Percentiles rank a stretch among this genome's conserved stretches.
These are phyloP conservation scores for Penicillium fimorum DNA, from an alignment of 495 filamentous ascomycete species.

Conservation along the genomic window DNA sequence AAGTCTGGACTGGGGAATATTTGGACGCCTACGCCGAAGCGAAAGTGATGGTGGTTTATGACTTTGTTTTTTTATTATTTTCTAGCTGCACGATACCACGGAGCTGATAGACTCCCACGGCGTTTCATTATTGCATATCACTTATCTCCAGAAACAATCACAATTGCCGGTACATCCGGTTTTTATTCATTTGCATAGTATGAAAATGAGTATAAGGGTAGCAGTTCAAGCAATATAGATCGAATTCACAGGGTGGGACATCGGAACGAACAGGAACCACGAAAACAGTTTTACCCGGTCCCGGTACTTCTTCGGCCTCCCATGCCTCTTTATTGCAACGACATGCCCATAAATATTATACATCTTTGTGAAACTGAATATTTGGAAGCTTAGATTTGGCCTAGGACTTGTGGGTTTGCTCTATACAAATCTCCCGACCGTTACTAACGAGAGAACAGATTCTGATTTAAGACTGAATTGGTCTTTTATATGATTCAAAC, in stretches of 20 bases:
- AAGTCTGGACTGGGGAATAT: constrained; percentile 49
- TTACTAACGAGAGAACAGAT: not conserved
- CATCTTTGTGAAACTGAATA: not conserved
- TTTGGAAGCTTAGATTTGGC: not conserved
- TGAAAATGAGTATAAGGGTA: not conserved
- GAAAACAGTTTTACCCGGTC: constrained; percentile 19
- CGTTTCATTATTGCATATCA: not conserved
- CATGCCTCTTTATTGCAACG: not conserved
- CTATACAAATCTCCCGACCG: no score
- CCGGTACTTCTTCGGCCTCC: constrained; percentile 12
- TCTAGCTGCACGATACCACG: constrained; percentile 4
- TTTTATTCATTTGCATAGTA: not conserved
- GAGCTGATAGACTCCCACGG: not conserved
- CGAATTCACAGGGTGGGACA: not conserved
- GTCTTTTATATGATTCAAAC: not conserved
- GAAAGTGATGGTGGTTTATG: constrained; percentile 24
- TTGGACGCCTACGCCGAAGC: constrained; percentile 57
- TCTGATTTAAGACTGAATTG: not conserved
- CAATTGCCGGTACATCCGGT: not conserved
- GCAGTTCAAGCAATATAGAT: not conserved
- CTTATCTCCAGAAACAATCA: not conserved
- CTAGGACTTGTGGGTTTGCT: not conserved
- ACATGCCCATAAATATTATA: not conserved
- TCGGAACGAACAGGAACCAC: constrained; percentile 23
- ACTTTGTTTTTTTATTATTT: not conserved